Evolutionary conservation across 78 protist genomes (phyloP).

Genomic region (Polysphondylium violaceum): DNA sequence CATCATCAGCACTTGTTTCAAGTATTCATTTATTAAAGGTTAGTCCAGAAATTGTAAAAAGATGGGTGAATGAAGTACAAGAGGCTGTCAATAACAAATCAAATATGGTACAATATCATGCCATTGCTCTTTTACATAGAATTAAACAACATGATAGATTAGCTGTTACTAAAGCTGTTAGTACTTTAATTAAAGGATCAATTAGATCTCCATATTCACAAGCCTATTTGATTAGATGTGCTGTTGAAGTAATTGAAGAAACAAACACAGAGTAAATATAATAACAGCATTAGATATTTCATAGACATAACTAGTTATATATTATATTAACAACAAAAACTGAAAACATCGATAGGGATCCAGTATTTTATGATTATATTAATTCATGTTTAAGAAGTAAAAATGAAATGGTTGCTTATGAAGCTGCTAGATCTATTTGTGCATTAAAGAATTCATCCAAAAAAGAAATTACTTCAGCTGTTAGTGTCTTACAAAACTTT

Average conservation of each 20-base stretch:
- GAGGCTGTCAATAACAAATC: constrained; percentile 84
- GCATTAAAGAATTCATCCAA: constrained; percentile 80
- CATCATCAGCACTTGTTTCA: constrained; percentile 97
- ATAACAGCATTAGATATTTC: background rate
- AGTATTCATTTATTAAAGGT: constrained; percentile 88
- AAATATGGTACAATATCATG: constrained; percentile 97
- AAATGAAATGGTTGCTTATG: constrained; percentile 97
- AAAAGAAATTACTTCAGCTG: constrained; percentile 92
- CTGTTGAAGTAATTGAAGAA: constrained; percentile 82
- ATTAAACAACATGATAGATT: constrained; percentile 92
- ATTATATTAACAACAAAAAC: background rate
- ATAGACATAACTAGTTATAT: background rate
- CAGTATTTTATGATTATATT: constrained; percentile 82
- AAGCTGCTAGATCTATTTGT: constrained; percentile 98
- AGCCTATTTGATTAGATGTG: constrained; percentile 92
- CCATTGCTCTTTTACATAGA: constrained; percentile 92
- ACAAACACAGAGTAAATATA: constrained; percentile 65
- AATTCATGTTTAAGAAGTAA: constrained; percentile 90
- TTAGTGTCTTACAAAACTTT: constrained; percentile 94
- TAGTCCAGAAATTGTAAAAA: constrained; percentile 89
- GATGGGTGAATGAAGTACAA: constrained; percentile 82
- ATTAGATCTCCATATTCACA: constrained; percentile 92
- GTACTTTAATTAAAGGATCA: constrained; percentile 73
- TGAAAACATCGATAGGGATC: constrained; percentile 33
- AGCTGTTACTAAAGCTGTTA: constrained; percentile 93